Conservation (phyloP, 129 eudicot genomes). For the Centella asiatica region DNA sequence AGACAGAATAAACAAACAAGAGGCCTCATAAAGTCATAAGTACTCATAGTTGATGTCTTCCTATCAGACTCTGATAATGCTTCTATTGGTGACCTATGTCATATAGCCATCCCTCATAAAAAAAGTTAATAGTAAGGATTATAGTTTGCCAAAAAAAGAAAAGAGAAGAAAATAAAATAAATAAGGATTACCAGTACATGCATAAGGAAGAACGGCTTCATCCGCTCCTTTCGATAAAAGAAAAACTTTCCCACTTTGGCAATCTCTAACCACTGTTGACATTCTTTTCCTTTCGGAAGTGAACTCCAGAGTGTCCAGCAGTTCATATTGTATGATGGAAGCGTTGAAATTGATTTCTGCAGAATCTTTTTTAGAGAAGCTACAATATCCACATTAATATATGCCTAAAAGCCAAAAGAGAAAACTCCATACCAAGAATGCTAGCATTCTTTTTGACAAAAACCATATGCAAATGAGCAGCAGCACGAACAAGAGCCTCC, state of each 20-base stretch:
- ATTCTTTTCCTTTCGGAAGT: conserved; percentile 97
- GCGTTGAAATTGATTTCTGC: conserved; percentile 74
- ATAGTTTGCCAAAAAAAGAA: no score
- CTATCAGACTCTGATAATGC: no score
- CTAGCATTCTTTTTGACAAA: conserved; percentile 55
- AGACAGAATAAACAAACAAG: no score
- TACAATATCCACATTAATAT: no score
- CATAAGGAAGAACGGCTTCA: conserved; percentile 80
- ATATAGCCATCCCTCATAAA: no score
- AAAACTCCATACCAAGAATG: conserved; percentile 84
- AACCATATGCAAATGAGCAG: conserved; percentile 82
- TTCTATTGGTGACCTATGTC: no score
- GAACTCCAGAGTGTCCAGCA: conserved; percentile 80
- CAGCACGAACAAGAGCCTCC: conserved; percentile 98
- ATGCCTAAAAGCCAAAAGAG: no score
- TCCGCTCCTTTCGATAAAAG: conserved; percentile 97
- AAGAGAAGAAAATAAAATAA: no score
- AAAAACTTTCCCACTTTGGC: conserved; percentile 47
- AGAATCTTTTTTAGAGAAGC: no score
- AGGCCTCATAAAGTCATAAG: no score
- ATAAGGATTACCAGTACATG: conserved; percentile 53
- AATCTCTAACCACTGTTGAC: conserved; percentile 84
- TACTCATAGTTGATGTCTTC: no score
- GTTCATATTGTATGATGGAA: conserved; percentile 59
- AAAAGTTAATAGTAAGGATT: no score